Conservation (phyloP, 257 asterid genomes). For the Solanum ossicruentum region DNA sequence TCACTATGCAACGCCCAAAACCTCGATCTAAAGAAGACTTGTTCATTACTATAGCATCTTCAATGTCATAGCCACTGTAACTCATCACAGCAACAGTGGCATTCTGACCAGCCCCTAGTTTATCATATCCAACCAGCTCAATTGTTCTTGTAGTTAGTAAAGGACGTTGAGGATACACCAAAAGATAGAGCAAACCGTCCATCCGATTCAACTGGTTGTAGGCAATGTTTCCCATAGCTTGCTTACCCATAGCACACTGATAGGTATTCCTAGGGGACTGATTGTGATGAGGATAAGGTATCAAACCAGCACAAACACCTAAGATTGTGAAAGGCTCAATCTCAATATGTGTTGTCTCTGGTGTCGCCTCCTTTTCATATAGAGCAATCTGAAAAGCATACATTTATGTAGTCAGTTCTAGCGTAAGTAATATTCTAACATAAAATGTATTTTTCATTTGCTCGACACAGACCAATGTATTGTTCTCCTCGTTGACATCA, state of each 20-base stretch:
- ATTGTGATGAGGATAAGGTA: conserved; percentile 98
- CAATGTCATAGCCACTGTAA: conserved; percentile 96
- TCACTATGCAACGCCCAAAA: conserved; percentile 94
- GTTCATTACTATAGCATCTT: conserved; percentile 98
- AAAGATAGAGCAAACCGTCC: conserved; percentile 79
- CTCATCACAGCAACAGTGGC: conserved; percentile 99
- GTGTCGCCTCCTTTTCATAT: conserved; percentile 70
- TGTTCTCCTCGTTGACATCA: conserved; percentile 97
- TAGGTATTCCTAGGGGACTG: conserved; percentile 98
- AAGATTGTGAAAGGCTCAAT: conserved; percentile 94
- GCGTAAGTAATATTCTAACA: background rate
- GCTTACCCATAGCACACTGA: conserved; percentile 99
- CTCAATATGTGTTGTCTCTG: conserved; percentile 83
- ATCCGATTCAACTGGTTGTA: conserved; percentile 84
- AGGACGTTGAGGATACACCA: conserved; percentile 97
- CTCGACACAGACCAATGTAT: conserved; percentile 57
- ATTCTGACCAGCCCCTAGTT: conserved; percentile 97
- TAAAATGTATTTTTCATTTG: background rate
- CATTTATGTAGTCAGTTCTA: conserved; percentile 5
- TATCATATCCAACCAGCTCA: conserved; percentile 86
- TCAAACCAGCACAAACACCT: conserved; percentile 87
- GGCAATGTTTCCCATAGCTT: conserved; percentile 99
- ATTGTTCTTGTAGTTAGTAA: conserved; percentile 82
- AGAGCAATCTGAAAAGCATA: conserved; percentile 57
- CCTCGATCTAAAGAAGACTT: conserved; percentile 98